Base-by-base conservation (phyloP, 176 grass and related monocot genomes). In the Carex parvula region DNA sequence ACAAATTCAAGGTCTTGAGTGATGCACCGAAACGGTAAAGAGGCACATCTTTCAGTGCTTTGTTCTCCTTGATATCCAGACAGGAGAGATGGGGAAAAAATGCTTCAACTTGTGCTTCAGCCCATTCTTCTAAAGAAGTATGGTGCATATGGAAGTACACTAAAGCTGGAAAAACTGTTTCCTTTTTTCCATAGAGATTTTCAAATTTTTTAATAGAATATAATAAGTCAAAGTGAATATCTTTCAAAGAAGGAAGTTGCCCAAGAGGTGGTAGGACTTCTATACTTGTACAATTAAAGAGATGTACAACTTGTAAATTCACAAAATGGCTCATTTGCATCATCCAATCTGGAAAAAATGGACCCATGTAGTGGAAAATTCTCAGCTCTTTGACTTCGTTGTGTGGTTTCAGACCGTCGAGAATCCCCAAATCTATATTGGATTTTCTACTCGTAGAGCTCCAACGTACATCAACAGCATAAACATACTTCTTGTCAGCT, bases 401-500 rank as follows among this genome's bases (percentile, higher is more conserved):
- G 76, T 80, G 79, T 50, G 88, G 88, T 78, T 79, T 50, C n/a
- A 89, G 32, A 37, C 79, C 84, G n/a, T 89, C 84, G 17, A 86
- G 14, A 22, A 74, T 62, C 14, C 61, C 46, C 1, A 42, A 35
- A 5, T 54, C 14, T 57, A 16, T 57, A 30, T 21, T 70, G 16
- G 46, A 12, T 48, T 0, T 55, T 80, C 52, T 80, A 0, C 12
- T 10, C 8, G 5, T 1, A 5, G 52, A 32, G 35, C 50, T 85
- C 72, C 87, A 84, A 37, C 17, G 1, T 5, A 89, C 18, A 13
- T 46, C 53, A 41, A 80, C 3, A 7, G 2, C 37, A 2, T 18
- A 6, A 16, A 84, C 24, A 65, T 84, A 48, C 32, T 73, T 64
- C 32, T 89, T 85, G 48, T 81, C 17, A 20, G 8, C 20, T 32